phyloP scores from a whole-genome alignment of 306 rosid genomes.

The Amphicarpaea edgeworthii region DNA sequence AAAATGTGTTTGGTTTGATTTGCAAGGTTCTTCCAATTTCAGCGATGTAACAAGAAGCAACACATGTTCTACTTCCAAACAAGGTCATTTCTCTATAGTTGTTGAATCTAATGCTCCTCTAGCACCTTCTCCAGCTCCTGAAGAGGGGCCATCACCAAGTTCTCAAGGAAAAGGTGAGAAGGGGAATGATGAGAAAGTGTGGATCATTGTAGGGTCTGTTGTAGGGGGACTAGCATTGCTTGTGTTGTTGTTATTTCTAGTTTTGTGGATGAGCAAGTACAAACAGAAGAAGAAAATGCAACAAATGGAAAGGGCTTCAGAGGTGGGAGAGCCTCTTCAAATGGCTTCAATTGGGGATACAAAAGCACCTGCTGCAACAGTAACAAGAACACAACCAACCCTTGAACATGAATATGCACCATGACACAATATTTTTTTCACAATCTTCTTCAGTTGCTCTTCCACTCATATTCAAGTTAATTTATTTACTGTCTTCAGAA shows the following conservation, averaged over 20 bases:
- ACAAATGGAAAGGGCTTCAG: constrained; percentile 91
- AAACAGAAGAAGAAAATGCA: constrained; percentile 72
- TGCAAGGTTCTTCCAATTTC: constrained; percentile 61
- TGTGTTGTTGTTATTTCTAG: constrained; percentile 57
- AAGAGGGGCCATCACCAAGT: too few species aligned
- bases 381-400: constrained; percentile 87
- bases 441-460: constrained; percentile 46
- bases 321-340: constrained; percentile 84
- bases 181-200: constrained; percentile 53
- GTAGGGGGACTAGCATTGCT: constrained; percentile 77
- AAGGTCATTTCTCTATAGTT: constrained; percentile 92
- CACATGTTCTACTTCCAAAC: constrained; percentile 64
- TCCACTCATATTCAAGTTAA: constrained; percentile 58
- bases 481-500: constrained; percentile 56
- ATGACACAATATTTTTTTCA: constrained; percentile 59
- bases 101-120: constrained; percentile 57
- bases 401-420: constrained; percentile 94
- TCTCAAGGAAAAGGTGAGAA: constrained; percentile 45
- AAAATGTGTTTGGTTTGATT: constrained; percentile 72
- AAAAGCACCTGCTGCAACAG: constrained; percentile 89
- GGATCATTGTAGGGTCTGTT: constrained; percentile 84
- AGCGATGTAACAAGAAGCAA: constrained; percentile 61
- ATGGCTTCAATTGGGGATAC: constrained; percentile 83
- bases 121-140: constrained; percentile 55
- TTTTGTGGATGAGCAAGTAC: constrained; percentile 64